phyloP scores from a whole-genome alignment of 140 eudicot genomes.

The Senecio squalidus region DNA sequence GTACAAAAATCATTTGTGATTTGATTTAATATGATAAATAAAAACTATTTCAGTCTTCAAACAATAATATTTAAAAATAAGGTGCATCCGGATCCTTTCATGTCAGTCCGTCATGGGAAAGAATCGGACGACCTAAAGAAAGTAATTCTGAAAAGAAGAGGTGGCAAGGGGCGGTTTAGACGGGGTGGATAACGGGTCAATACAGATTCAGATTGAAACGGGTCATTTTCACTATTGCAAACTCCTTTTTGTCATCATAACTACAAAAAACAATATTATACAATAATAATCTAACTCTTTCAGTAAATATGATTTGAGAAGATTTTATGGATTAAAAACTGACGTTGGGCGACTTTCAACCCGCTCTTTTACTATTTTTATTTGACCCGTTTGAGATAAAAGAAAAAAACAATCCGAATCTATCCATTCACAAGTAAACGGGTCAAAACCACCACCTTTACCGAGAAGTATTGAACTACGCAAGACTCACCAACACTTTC shows the following conservation, averaged over 20 bases:
- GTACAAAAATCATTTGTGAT: conserved; percentile 2
- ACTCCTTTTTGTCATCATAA: neutral
- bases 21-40: neutral
- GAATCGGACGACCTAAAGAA: no score
- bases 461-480: neutral
- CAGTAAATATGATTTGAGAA: neutral
- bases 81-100: no score
- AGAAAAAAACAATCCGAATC: neutral
- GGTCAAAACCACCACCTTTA: neutral
- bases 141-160: no score
- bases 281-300: neutral
- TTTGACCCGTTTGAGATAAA: neutral
- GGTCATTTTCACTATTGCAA: neutral
- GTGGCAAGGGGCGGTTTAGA: no score
- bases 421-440: neutral
- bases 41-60: no score
- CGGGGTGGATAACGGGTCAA: neutral
- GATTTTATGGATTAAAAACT: no score
- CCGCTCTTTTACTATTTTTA: neutral
- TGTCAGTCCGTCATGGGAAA: no score
- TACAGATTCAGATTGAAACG: neutral
- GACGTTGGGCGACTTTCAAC: neutral
- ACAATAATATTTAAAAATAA: no score
- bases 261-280: neutral
- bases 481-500: conserved; percentile 75